Conservation (phyloP, 306 rosid species). For the Casuarina equisetifolia region DNA sequence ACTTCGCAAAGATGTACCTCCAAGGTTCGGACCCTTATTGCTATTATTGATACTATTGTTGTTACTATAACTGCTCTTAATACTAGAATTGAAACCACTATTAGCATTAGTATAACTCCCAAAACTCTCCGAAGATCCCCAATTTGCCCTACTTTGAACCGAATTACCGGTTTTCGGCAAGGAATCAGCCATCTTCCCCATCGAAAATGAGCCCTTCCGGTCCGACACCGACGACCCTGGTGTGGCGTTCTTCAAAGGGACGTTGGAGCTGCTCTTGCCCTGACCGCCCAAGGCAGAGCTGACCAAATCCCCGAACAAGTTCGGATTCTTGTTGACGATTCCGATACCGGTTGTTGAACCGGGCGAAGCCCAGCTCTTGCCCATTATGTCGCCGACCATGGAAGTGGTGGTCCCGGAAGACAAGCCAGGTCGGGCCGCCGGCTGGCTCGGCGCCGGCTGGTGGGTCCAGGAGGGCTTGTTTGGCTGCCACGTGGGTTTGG, state of each 20-base stretch:
- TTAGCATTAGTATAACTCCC: constrained; percentile 14
- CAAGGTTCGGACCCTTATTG: constrained; percentile 45
- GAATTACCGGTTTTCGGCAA: constrained; percentile 56
- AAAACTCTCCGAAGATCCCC: constrained; percentile 52
- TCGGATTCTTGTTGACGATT: constrained; percentile 71
- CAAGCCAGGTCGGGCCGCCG: constrained; percentile 37
- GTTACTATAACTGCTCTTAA: constrained; percentile 10
- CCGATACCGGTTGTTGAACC: constrained; percentile 42
- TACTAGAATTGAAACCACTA: constrained; percentile 15
- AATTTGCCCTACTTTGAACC: constrained; percentile 31
- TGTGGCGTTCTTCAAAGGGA: constrained; percentile 66
- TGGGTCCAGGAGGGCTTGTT: constrained; percentile 81
- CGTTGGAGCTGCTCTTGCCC: constrained; percentile 43
- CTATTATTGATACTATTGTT: constrained; percentile 26
- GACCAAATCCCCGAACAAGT: constrained; percentile 87
- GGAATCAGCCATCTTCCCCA: constrained; percentile 63
- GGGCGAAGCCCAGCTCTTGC: constrained; percentile 80
- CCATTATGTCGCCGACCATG: constrained; percentile 91
- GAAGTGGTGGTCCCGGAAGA: constrained; percentile 54
- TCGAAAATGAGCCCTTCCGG: constrained; percentile 55
- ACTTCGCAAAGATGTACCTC: constrained; percentile 55
- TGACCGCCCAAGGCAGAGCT: constrained; percentile 66
- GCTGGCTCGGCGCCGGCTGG: constrained; percentile 57
- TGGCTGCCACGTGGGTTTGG: constrained; percentile 66
- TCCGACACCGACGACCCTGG: constrained; percentile 27